Base-by-base conservation (phyloP, 805 yeast genomes). In the Candida golubevii region DNA sequence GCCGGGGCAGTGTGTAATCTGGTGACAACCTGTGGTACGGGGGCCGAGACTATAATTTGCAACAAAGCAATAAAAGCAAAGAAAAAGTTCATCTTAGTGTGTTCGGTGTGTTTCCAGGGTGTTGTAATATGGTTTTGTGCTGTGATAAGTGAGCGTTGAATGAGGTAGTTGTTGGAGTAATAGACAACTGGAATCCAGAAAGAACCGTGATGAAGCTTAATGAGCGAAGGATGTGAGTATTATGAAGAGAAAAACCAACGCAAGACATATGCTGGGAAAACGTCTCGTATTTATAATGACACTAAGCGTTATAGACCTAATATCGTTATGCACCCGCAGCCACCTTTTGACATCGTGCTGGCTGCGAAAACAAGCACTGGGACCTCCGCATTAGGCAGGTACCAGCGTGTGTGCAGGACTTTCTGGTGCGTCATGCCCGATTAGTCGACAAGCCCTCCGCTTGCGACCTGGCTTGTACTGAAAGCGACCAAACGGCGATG, bases 1-100 rank as follows among this genome's bases (percentile, higher is more conserved):
- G 83, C 71, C 8, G 61, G 66, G 13, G 85, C 84, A 14, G 83
- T 78, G 55, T 77, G 81, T 33, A 63, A 62, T 57, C 83, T 67
- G 14, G 85, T 79, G 44, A 79, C 65, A 26, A 76, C 46, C 38
- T 62, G 61, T 42, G 72, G 71, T 13, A 71, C 39, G 3, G 75
- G 75, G 12, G 63, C 58, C 14, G 72, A 69, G 7, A 50, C 26
- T 7, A 58, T 55, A 15, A 57, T 45, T 26, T 59, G 61, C 10
- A 60, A 29, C 8, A 56, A 40, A 33, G 58, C 45, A 34, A 51
- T 33, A 9, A 54, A 36, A 28, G 46, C 34, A 33, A 41, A 14
- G 14, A 41, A 31, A 15, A 35, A 28, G 13, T 34, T 9, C 46
- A 43, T 43, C 34, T 13, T 13, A 13, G 23, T 18, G 23, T 18